Base-by-base conservation (phyloP, 2,329 filamentous ascomycete genomes). In the Phialophora chinensis region DNA sequence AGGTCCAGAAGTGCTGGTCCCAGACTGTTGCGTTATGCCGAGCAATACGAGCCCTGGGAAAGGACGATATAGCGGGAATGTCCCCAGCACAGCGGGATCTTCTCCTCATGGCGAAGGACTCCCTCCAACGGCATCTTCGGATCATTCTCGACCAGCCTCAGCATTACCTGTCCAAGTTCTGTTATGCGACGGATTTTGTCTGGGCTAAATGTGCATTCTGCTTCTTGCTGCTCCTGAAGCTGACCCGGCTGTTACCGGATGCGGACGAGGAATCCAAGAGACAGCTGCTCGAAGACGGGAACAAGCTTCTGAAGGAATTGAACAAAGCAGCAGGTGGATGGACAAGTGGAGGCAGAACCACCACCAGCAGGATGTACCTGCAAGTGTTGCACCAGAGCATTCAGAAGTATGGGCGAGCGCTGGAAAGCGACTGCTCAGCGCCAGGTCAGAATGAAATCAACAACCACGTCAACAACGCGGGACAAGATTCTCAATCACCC, bases 181-280 rank as follows among this genome's bases (percentile, higher is more conserved):
- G 79, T 33, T 86, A 82, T 69, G 83, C 84, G 0, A 85, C 85
- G 79, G 84, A 86, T 62, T 86, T 86, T 66, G 84, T 86, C 23
- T 86, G 84, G 84, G 84, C 84, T 0, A 87, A 87, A 72, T 84
- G 83, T 59, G 83, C 84, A 0, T 86, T 86, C 67, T 86, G 83
- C n/a, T 83, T 86, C 53, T 75, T 86, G 1, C 76, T 87, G 0
- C 79, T 86, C 1, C 79, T 87, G 2, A 85, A 85, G 64, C 76
- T 86, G 3, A 81, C 83, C 0, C 79, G 83, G 0, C 77, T 86
- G 0, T 75, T 86, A 0, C 81, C 81, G 0, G 81, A 83, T 64
- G 66, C 74, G 7, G 69, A 76, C 25, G 72, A 79, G 52, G 73
- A 79, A 20, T 42, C 42, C 25, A 74, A 83, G 69, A 66, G 79